Evolutionary conservation across 495 filamentous ascomycete species (phyloP), one percentile per base, ranked within the genome.

Genomic region (Hypoxylon intermedium): DNA sequence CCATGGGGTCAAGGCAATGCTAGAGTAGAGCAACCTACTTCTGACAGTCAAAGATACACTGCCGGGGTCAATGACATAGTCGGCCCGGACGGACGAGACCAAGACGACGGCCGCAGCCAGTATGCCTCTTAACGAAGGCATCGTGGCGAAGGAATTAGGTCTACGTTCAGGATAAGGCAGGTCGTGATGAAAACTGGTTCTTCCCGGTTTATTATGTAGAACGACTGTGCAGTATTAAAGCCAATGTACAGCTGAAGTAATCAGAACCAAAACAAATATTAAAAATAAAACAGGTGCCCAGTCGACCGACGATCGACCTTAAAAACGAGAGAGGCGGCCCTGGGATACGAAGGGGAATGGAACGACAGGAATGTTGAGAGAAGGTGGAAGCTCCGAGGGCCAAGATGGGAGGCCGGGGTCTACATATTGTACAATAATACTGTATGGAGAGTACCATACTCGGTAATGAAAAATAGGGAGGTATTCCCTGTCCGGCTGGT

Each of bases 61-160:
- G 63, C 68, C 75, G 1, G 87, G 85, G 57, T 92, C 79, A 54
- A 95, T 85, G 41, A 54, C 64, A 66, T 82, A 80, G 67, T 79
- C 75, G 45, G 79, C 77, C 23, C 62, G 64, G 11, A 66, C 72
- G 24, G 72, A 67, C 46, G 79, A 72, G 47, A 69, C 50, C 44
- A 79, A 55, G 30, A 79, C 74, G 26, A 70, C 66, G 60, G 78
- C 78, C 56, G 80, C 67, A 26, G 81, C 77, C 65, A 79, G 63
- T n/a, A 77, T 45, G 19, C 68, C 70, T 37, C 68, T 72, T 53
- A 82, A 72, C 46, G 76, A 77, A 59, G 73, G 72, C 81, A 84
- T 83, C 58, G 56, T 69, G 69, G 42, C 52, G 16, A 33, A 47
- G 16, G 38, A 47, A 7, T 45, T 54, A 49, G 40, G 54, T 12